Conservation (phyloP, 441 rosid genomes). For the Pelargonium myrrhifolium region DNA sequence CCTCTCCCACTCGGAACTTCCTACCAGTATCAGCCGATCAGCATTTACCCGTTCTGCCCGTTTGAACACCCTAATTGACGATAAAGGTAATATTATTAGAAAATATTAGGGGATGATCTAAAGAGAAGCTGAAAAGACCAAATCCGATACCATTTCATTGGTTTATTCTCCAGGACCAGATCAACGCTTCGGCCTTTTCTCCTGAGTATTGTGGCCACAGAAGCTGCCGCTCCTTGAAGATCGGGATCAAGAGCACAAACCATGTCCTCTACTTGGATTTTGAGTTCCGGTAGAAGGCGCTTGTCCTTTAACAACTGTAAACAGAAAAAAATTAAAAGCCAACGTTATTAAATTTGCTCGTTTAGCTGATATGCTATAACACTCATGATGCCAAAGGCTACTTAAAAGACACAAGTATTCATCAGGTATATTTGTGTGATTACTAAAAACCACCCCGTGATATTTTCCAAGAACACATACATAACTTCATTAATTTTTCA, state of each 20-base stretch:
- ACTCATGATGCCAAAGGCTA: background rate
- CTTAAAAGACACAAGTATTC: no score
- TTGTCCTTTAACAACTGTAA: conserved; percentile 76
- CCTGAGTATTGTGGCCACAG: conserved; percentile 62
- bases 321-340: conserved; percentile 7
- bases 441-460: no score
- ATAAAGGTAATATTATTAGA: background rate
- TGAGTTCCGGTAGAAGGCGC: conserved; percentile 53
- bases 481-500: no score
- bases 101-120: conserved; percentile 1
- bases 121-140: conserved; percentile 3
- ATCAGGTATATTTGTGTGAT: no score
- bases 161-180: conserved; percentile 77
- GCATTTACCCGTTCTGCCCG: conserved; percentile 73
- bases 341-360: background rate
- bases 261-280: conserved; percentile 6
- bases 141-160: conserved; percentile 57
- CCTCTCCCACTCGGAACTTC: conserved; percentile 66
- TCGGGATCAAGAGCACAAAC: background rate
- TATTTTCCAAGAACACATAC: no score
- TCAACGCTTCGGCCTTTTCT: conserved; percentile 73
- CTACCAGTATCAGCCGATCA: conserved; percentile 63
- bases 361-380: background rate
- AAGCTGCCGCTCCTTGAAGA: conserved; percentile 57
- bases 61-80: conserved; percentile 66